phyloP scores from a whole-genome alignment of 2,329 filamentous ascomycete genomes.

The Zopfia rhizophila region DNA sequence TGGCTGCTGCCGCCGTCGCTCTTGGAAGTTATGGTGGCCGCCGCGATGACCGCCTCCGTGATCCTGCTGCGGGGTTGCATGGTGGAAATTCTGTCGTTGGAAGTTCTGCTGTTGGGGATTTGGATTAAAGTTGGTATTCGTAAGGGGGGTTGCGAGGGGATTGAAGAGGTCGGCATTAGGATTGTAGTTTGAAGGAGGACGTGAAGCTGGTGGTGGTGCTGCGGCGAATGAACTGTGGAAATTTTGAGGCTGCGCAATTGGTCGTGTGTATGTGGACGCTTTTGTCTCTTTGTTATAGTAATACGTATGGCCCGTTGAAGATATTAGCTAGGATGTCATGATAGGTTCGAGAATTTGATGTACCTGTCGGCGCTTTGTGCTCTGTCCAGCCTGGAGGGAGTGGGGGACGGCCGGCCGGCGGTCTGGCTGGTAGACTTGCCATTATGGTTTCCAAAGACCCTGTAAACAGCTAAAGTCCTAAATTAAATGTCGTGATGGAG shows the following conservation, averaged over 20 bases:
- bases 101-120: conserved; percentile 2
- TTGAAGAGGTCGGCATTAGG: conserved; percentile 43
- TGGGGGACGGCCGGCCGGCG: conserved; percentile 58
- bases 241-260: conserved; percentile 52
- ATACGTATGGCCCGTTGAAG: conserved; percentile 75
- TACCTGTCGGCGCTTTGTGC: conserved; percentile 84
- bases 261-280: conserved; percentile 86
- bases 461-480: background rate
- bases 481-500: background rate
- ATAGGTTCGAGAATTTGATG: conserved; percentile 19
- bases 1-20: conserved; percentile 73
- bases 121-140: conserved; percentile 13
- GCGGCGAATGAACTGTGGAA: conserved; percentile 11
- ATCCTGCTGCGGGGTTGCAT: conserved; percentile 4
- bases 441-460: conserved; percentile 21
- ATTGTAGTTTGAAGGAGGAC: conserved; percentile 9
- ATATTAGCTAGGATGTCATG: conserved; percentile 31
- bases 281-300: conserved; percentile 87
- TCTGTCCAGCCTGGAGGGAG: conserved; percentile 90
- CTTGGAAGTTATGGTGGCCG: conserved; percentile 63
- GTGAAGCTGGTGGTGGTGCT: conserved; percentile 13
- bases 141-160: conserved; percentile 37
- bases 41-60: conserved; percentile 55
- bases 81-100: conserved; percentile 3
- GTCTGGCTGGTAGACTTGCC: conserved; percentile 42